A percentile compares a stretch with the other conserved stretches of the same genome.
Evolutionary conservation across 306 rosid species (phyloP).

Genomic region (Pyrus betulifolia): DNA sequence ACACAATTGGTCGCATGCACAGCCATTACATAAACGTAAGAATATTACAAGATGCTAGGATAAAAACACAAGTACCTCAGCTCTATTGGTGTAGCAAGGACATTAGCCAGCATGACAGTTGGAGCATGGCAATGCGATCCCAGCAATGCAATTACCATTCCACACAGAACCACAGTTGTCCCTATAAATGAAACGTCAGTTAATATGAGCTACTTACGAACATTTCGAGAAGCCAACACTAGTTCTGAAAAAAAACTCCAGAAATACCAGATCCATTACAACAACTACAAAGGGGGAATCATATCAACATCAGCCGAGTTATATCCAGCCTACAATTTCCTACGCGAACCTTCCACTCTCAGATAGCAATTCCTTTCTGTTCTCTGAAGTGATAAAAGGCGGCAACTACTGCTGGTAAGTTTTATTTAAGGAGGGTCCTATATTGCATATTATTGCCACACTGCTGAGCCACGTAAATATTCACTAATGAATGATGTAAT

Average conservation of each 20-base stretch:
- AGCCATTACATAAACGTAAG: not conserved
- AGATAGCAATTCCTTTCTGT: not conserved
- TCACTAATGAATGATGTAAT: not conserved
- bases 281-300: not conserved
- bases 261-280: not conserved
- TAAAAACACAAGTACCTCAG: conserved; percentile 52
- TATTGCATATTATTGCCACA: not conserved
- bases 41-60: not conserved
- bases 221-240: not conserved
- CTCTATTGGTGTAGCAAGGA: conserved; percentile 86
- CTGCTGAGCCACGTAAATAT: not conserved
- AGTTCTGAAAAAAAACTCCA: not conserved
- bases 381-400: not conserved
- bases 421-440: not conserved
- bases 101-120: conserved; percentile 75
- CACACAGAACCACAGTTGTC: conserved; percentile 73
- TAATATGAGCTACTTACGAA: not conserved
- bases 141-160: conserved; percentile 64
- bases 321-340: not conserved
- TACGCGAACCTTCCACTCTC: not conserved
- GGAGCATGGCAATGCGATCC: conserved; percentile 77
- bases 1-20: not conserved
- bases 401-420: not conserved
- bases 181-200: conserved; percentile 41
- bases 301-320: not conserved